Conservation (phyloP, 2,329 filamentous ascomycete genomes). For the Phialophora verrucosa region DNA sequence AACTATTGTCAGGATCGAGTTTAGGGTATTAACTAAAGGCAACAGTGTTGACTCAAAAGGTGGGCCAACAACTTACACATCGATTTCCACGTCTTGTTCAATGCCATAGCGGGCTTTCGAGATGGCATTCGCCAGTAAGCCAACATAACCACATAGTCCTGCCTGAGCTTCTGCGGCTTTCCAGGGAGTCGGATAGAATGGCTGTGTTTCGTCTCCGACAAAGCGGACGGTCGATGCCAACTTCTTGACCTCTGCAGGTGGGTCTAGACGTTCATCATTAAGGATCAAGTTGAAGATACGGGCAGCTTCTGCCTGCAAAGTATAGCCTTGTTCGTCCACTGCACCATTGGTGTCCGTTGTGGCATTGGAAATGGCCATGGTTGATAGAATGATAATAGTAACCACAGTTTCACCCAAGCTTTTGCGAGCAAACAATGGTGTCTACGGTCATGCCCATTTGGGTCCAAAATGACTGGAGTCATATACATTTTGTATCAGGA, state of each 20-base stretch:
- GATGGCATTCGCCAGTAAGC: constrained; percentile 63
- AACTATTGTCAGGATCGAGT: too few species aligned
- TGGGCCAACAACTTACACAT: constrained; percentile 2
- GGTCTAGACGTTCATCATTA: background rate
- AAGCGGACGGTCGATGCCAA: constrained; percentile 36
- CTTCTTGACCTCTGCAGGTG: constrained; percentile 23
- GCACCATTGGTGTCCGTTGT: background rate
- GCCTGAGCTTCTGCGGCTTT: constrained; percentile 61
- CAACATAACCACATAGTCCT: constrained; percentile 66
- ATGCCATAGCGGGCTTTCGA: constrained; percentile 59
- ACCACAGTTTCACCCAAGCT: background rate
- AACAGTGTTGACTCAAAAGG: too few species aligned
- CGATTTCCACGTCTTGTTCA: constrained; percentile 15
- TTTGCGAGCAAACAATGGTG: too few species aligned
- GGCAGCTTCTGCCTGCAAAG: constrained; percentile 7
- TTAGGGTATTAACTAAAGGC: too few species aligned
- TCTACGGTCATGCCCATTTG: too few species aligned
- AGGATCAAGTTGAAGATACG: constrained; percentile 12
- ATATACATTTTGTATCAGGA: too few species aligned
- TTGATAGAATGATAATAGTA: background rate
- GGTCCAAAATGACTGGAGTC: too few species aligned
- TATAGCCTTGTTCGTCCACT: constrained; percentile 8
- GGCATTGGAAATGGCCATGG: background rate
- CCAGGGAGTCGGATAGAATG: constrained; percentile 54
- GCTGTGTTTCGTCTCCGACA: constrained; percentile 46